Percentiles rank a stretch among this genome's conserved stretches.
phyloP scores from a whole-genome alignment of 2,329 filamentous ascomycete species.

The Chrysoporthe deuterocubensis region DNA sequence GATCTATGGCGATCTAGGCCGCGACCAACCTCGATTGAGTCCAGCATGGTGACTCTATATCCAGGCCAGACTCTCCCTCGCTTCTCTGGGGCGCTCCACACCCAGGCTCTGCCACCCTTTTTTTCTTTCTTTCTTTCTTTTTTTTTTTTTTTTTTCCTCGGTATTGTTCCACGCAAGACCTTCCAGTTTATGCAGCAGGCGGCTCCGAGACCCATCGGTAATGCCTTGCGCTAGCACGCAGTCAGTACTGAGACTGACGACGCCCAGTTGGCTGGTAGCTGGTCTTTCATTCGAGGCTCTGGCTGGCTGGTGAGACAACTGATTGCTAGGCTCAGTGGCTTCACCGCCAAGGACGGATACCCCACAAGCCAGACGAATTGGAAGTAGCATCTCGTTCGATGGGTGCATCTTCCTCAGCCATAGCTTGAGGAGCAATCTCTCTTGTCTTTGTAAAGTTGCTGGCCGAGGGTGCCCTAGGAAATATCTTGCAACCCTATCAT shows the following conservation, averaged over 20 bases:
- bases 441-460: neutral
- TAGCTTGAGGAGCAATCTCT: neutral
- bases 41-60: neutral
- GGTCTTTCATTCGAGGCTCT: neutral
- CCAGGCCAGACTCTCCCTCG: neutral
- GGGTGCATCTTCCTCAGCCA: neutral
- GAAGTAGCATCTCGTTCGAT: neutral
- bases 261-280: neutral
- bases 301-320: neutral
- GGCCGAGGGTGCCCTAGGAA: neutral
- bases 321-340: neutral
- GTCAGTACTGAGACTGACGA: neutral
- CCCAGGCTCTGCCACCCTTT: neutral
- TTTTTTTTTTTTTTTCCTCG: neutral
- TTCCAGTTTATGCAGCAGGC: too few species aligned
- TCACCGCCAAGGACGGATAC: neutral
- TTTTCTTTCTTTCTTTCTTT: neutral
- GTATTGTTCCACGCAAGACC: neutral
- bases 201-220: neutral
- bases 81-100: neutral
- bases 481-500: neutral
- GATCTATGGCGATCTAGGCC: neutral
- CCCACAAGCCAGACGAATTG: neutral
- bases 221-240: neutral
- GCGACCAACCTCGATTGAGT: neutral